A percentile compares a stretch with the other conserved stretches of the same genome.
phyloP scores from a whole-genome alignment of 257 asterid species.

The Sherardia arvensis region DNA sequence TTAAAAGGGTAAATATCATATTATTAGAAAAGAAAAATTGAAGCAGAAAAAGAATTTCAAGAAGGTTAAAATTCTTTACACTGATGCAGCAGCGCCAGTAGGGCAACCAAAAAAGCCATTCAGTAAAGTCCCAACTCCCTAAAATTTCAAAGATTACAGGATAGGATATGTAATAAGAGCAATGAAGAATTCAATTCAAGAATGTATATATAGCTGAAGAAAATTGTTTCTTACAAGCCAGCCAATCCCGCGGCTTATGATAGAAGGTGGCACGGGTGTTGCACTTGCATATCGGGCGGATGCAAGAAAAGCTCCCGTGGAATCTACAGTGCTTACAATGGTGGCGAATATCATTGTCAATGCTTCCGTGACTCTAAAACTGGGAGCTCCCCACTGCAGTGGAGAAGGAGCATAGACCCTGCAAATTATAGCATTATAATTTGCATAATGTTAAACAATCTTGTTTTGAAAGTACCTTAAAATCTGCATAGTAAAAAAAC shows the following conservation, averaged over 20 bases:
- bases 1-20: background rate
- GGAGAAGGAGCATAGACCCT: slow-evolving; percentile 69
- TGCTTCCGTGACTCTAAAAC: slow-evolving; percentile 39
- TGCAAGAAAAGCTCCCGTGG: slow-evolving; percentile 69
- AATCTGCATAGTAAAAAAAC: background rate
- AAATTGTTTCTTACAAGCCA: slow-evolving; percentile 52
- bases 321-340: slow-evolving; percentile 67
- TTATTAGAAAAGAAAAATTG: background rate
- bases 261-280: slow-evolving; percentile 81
- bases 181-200: background rate
- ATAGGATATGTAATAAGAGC: background rate
- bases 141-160: slow-evolving; percentile 2
- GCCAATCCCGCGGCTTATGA: slow-evolving; percentile 69
- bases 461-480: background rate
- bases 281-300: slow-evolving; percentile 87
- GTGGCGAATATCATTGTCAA: slow-evolving; percentile 51
- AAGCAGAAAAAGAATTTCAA: background rate
- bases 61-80: slow-evolving; percentile 28
- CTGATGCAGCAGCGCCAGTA: slow-evolving; percentile 55
- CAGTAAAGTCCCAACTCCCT: slow-evolving; percentile 69
- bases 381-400: slow-evolving; percentile 92
- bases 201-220: background rate
- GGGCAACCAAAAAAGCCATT: slow-evolving; percentile 60
- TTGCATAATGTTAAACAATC: background rate
- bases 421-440: slow-evolving; percentile 5